Conservation (phyloP, 2,329 filamentous ascomycete genomes). For the Pseudogymnoascus sp. region DNA sequence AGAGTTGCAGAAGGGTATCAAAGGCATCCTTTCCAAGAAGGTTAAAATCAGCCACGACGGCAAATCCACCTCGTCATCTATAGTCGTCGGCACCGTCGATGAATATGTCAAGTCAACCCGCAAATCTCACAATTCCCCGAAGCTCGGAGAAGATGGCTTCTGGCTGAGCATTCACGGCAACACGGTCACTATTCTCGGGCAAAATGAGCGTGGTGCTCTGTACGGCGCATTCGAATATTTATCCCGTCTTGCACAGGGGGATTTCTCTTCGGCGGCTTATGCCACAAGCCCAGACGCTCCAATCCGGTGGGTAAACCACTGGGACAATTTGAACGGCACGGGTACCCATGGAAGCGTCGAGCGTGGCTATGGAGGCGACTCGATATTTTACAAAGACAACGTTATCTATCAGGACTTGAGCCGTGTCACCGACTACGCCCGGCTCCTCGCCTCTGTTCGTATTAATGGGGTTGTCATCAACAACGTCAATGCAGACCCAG, state of each 20-base stretch:
- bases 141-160: slow-evolving; percentile 50
- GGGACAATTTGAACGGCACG: slow-evolving; percentile 57
- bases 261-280: slow-evolving; percentile 40
- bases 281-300: slow-evolving; percentile 50
- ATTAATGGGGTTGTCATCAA: slow-evolving; percentile 62
- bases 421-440: slow-evolving; percentile 53
- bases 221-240: slow-evolving; percentile 65
- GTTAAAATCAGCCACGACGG: slow-evolving; percentile 28
- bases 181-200: slow-evolving; percentile 50
- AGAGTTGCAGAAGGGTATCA: slow-evolving; percentile 51
- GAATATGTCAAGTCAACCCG: slow-evolving; percentile 31
- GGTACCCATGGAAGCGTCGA: slow-evolving; percentile 47
- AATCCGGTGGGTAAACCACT: slow-evolving; percentile 64
- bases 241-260: slow-evolving; percentile 53
- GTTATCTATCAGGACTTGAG: slow-evolving; percentile 49
- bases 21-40: slow-evolving; percentile 46
- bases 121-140: slow-evolving; percentile 22
- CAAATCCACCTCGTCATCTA: slow-evolving; percentile 24
- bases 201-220: slow-evolving; percentile 58
- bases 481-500: slow-evolving; percentile 63
- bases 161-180: slow-evolving; percentile 43
- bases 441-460: slow-evolving; percentile 56
- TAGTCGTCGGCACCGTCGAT: slow-evolving; percentile 42
- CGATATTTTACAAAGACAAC: slow-evolving; percentile 59
- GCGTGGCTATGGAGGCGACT: slow-evolving; percentile 58